Evolutionary conservation across 768 basidiomycete genomes (phyloP), one percentile per base, ranked within the genome.

Genomic region (Calocybe gangraenosa): DNA sequence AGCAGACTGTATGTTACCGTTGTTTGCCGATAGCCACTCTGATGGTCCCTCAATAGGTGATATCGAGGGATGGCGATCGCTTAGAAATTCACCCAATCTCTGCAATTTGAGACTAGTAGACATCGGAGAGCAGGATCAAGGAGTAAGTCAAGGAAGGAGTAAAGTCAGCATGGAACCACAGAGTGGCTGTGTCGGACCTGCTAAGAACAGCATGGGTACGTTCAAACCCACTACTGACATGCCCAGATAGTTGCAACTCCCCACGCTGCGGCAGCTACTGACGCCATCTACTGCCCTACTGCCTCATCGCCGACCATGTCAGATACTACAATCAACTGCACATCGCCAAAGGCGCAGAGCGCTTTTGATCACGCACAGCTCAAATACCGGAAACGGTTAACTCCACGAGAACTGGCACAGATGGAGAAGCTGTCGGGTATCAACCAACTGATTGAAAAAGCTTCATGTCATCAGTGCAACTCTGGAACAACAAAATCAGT

Each of bases 21-120:
- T 41, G 28, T 53, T 48, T 30, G 45, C 7, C 34, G 39, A 15
- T 22, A 28, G 25, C 43, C 41, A 46, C 35, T 50, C 36, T 23
- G 21, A 40, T 17, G 44, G 40, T 37, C 30, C 35, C 38, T 36
- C 21, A 38, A 31, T 14, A 41, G 37, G 5, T 36, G 40, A 9
- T 32, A 15, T 19, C 7, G 25, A 19, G 31, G 15, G 25, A 14
- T 28, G 31, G 32, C 40, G 42, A 3, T 30, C 14, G 30, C 37
- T 25, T 36, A 40, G 19, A 25, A 39, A 37, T 2, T 46, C 39
- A 25, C 40, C 39, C 23, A 50, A 25, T 22, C 34, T 47, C 32
- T 35, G 41, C 9, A 34, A 33, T 6, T 42, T 15, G 37, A 39
- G 15, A 43, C 43, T 33, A 21, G 20, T 21, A 2, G 36, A 28